Evolutionary conservation across 768 basidiomycete genomes (phyloP), one percentile per base, ranked within the genome.

Genomic region (Podaxis sp.): DNA sequence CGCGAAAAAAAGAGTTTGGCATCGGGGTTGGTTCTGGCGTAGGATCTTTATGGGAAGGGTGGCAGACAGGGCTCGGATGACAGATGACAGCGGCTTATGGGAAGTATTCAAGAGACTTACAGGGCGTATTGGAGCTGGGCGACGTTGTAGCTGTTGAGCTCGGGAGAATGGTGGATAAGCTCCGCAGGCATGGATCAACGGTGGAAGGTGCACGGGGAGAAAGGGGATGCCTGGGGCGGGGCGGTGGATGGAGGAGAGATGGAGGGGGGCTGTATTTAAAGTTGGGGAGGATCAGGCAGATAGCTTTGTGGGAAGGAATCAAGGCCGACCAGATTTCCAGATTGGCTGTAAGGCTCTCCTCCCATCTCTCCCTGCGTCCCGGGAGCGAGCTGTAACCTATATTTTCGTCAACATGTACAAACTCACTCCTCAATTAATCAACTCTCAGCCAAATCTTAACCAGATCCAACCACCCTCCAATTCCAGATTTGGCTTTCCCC

Each of bases 61-160:
- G 52, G 59, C 55, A 64, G 58, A 73, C 73, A 66, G 66, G 65
- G 64, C 65, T 69, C 69, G 64, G 65, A 63, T 71, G 72, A 74
- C 70, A 70, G 67, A 53, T 68, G 68, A 72, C 67, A 71, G 73
- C 66, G 68, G 67, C 30, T 65, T 67, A 65, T 67, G 68, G 59
- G 65, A 66, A 62, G 28, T 44, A 67, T 49, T 49, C 67, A 44
- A 46, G 42, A 54, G 55, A 80, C 82, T 75, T 72, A 84, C 85
- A 87, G 80, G 9, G 84, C 76, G 74, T 82, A 83, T 63, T 87
- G 84, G 62, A 87, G 81, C 71, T 87, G 86, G 44, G 83, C 82
- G 63, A 87, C 79, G 83, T 83, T 83, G 79, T 86, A 88, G 65
- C 77, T 75, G 68, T 82, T 83, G 68, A 85, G 80, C 74, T 83